Percentiles rank a stretch among this genome's conserved stretches.
These are phyloP conservation scores for Phialophora macrospora DNA, from an alignment of 2,329 filamentous ascomycete genomes.

Conservation along the genomic window DNA sequence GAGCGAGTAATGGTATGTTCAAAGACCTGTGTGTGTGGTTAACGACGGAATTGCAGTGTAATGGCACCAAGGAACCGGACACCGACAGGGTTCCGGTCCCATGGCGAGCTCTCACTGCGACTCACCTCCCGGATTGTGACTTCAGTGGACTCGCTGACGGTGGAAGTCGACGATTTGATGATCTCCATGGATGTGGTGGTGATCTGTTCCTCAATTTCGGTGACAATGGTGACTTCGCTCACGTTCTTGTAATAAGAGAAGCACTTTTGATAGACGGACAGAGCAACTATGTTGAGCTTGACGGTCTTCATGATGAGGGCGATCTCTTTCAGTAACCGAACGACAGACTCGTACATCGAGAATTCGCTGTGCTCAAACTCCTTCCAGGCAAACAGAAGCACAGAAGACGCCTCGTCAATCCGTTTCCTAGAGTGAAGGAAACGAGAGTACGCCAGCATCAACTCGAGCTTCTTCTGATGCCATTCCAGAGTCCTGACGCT, in stretches of 20 bases:
- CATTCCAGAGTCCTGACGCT: constrained; percentile 50
- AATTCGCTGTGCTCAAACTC: constrained; percentile 55
- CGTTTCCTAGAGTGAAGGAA: constrained; percentile 56
- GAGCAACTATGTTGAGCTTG: constrained; percentile 52
- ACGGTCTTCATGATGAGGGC: constrained; percentile 55
- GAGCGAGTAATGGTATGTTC: constrained; percentile 49
- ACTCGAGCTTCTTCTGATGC: constrained; percentile 56
- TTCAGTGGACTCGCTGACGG: constrained; percentile 49
- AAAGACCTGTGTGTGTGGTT: constrained; percentile 43
- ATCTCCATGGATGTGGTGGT: constrained; percentile 49
- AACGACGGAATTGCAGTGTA: background rate
- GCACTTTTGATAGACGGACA: constrained; percentile 54
- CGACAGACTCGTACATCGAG: constrained; percentile 47
- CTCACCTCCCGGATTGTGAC: constrained; percentile 48
- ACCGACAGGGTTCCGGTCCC: background rate
- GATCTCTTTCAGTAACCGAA: constrained; percentile 47
- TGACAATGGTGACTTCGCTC: constrained; percentile 44
- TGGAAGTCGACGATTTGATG: constrained; percentile 48
- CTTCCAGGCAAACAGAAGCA: constrained; percentile 55
- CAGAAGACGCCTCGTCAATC: constrained; percentile 51
- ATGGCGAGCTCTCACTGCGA: background rate
- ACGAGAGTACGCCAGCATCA: constrained; percentile 53
- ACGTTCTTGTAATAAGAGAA: constrained; percentile 41
- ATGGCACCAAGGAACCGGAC: background rate
- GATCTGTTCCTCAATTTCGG: constrained; percentile 53